Percentiles rank a stretch among this genome's conserved stretches.
These are phyloP conservation scores for Heracleum sosnowskyi DNA, from an alignment of 129 eudicot genomes.

Conservation along the genomic window DNA sequence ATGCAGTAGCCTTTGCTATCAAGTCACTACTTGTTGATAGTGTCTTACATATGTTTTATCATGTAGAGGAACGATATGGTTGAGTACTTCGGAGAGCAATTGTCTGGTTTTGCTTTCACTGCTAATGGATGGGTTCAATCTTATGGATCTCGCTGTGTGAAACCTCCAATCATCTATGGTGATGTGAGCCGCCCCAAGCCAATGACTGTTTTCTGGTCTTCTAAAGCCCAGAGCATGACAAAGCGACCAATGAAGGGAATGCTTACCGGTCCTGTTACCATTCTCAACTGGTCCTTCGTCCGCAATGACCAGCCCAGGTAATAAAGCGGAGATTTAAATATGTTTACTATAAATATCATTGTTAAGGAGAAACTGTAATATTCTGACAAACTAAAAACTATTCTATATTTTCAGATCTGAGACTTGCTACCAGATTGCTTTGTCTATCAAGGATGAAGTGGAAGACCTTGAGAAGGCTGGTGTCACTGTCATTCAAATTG, in stretches of 20 bases:
- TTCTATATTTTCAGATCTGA: conserved; percentile 34
- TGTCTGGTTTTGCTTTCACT: conserved; percentile 97
- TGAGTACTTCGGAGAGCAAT: conserved; percentile 96
- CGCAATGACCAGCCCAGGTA: conserved; percentile 85
- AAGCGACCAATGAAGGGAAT: conserved; percentile 99
- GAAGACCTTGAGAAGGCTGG: conserved; percentile 95
- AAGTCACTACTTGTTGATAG: background rate
- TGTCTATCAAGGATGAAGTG: conserved; percentile 93
- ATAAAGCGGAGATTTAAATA: background rate
- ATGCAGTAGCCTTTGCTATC: background rate
- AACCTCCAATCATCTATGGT: conserved; percentile 87
- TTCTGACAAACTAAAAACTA: background rate
- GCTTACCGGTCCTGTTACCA: conserved; percentile 96
- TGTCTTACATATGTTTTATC: conserved; percentile 3
- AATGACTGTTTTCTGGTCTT: conserved; percentile 87
- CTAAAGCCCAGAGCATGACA: conserved; percentile 69
- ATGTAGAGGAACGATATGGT: conserved; percentile 78
- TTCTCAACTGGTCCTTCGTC: conserved; percentile 82
- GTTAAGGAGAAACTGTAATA: background rate
- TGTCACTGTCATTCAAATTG: conserved; percentile 67
- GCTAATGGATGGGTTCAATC: conserved; percentile 91
- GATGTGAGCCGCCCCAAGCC: conserved; percentile 87
- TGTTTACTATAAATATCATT: background rate
- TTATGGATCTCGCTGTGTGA: conserved; percentile 82
- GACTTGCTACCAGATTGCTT: conserved; percentile 95